These are phyloP conservation scores for Trichosanthes cucumerina DNA, from an alignment of 306 rosid species.

Conservation along the genomic window DNA sequence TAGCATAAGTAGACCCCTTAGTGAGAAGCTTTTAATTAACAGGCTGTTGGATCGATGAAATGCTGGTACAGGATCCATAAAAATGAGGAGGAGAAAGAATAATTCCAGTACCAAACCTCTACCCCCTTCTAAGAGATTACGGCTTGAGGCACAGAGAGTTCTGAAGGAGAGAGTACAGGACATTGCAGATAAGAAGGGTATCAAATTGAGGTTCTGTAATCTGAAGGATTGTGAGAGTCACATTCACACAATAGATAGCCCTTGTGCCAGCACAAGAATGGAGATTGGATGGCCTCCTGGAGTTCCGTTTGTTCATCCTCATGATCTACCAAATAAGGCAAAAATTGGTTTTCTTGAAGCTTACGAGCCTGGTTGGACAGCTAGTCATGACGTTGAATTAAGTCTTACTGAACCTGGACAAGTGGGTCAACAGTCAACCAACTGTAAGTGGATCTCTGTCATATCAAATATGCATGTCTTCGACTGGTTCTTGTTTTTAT, in stretches of 20 bases:
- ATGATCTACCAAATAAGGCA: conserved; percentile 93
- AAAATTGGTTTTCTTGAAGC: conserved; percentile 96
- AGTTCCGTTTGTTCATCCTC: conserved; percentile 98
- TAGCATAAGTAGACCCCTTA: conserved; percentile 50
- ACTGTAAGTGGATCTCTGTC: conserved; percentile 45
- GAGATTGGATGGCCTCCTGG: conserved; percentile 97
- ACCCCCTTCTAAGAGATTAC: conserved; percentile 95
- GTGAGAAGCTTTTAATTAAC: conserved; percentile 75
- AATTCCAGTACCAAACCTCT: conserved; percentile 71
- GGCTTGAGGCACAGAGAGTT: conserved; percentile 97
- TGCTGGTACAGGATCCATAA: conserved; percentile 99
- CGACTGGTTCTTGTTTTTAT: conserved; percentile 3
- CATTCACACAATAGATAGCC: conserved; percentile 64
- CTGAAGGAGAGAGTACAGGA: conserved; percentile 94
- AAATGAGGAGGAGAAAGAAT: conserved; percentile 75
- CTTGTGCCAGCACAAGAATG: conserved; percentile 79
- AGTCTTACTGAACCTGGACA: conserved; percentile 66
- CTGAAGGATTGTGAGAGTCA: conserved; percentile 96
- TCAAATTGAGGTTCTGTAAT: conserved; percentile 93
- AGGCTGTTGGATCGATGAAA: conserved; percentile 98
- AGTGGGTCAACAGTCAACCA: conserved; percentile 65
- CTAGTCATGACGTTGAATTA: conserved; percentile 59
- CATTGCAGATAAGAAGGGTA: conserved; percentile 95
- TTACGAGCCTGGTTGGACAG: conserved; percentile 98
- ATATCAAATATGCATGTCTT: conserved; percentile 21